A percentile compares a stretch with the other conserved stretches of the same genome.
Conservation (phyloP, 352 stramenopile genomes). For the Plasmopara viticola region DNA sequence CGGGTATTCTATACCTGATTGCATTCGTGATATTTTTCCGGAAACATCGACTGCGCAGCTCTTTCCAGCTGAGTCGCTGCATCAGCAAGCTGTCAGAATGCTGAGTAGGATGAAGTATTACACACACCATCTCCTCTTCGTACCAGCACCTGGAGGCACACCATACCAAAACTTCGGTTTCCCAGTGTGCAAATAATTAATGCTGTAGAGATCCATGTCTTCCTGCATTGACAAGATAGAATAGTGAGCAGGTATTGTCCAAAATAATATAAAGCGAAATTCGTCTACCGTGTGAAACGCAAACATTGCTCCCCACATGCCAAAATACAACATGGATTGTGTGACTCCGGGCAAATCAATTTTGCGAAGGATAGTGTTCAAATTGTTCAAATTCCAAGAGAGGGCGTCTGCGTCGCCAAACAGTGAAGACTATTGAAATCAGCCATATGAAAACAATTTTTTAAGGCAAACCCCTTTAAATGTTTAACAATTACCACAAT, state of each 20-base stretch:
- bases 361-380: conserved; percentile 81
- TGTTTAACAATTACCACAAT: conserved; percentile 56
- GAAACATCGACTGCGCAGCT: conserved; percentile 79
- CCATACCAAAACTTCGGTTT: conserved; percentile 93
- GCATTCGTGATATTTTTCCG: conserved; percentile 80
- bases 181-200: conserved; percentile 91
- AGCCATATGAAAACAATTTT: background rate
- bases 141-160: conserved; percentile 68
- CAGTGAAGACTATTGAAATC: conserved; percentile 49
- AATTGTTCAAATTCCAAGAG: conserved; percentile 85
- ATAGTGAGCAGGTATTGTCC: background rate
- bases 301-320: conserved; percentile 93
- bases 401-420: conserved; percentile 64
- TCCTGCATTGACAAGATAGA: conserved; percentile 40
- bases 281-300: conserved; percentile 81
- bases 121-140: conserved; percentile 3
- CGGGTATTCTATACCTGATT: conserved; percentile 32
- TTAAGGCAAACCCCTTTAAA: background rate
- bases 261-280: background rate
- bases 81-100: conserved; percentile 6
- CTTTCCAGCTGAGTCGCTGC: conserved; percentile 71
- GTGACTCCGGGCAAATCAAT: conserved; percentile 85
- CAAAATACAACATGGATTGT: conserved; percentile 90
- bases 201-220: conserved; percentile 92
- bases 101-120: background rate